Evolutionary conservation across 2,329 filamentous ascomycete species (phyloP).

Genomic region (Cordyceps sp.): DNA sequence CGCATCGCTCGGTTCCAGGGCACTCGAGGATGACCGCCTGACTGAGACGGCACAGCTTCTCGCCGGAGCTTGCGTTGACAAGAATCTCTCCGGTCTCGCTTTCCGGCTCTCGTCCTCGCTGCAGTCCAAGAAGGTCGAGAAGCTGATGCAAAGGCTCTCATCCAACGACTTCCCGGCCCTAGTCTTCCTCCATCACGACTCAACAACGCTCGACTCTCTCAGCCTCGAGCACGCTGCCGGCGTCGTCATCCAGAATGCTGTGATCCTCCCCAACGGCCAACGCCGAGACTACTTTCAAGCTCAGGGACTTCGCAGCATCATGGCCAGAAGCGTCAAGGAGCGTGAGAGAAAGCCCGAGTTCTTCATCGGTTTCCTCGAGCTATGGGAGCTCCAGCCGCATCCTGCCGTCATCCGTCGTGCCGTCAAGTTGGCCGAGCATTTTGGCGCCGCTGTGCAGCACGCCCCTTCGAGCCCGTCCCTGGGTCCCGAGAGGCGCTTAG

Average conservation of each 20-base stretch:
- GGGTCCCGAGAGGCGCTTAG: neutral
- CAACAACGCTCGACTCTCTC: constrained; percentile 6
- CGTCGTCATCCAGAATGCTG: constrained; percentile 23
- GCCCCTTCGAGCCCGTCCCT: constrained; percentile 4
- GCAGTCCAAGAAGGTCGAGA: neutral
- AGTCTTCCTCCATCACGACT: constrained; percentile 9
- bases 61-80: neutral
- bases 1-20: neutral
- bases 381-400: constrained; percentile 15
- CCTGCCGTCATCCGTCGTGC: constrained; percentile 18
- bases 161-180: constrained; percentile 5
- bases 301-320: constrained; percentile 13
- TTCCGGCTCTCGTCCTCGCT: constrained; percentile 2
- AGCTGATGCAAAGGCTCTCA: constrained; percentile 2
- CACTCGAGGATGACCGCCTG: neutral
- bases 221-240: constrained; percentile 17
- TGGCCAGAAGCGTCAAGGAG: constrained; percentile 12
- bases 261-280: constrained; percentile 21
- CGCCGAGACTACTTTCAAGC: constrained; percentile 26
- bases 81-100: constrained; percentile 1
- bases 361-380: constrained; percentile 19
- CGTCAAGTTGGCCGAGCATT: constrained; percentile 18
- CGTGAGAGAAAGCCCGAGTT: constrained; percentile 15
- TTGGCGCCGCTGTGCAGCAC: constrained; percentile 17
- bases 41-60: neutral